Percentiles rank a stretch among this genome's conserved stretches.
Conservation (phyloP, 441 rosid species). For the Euphorbia celastroides region DNA sequence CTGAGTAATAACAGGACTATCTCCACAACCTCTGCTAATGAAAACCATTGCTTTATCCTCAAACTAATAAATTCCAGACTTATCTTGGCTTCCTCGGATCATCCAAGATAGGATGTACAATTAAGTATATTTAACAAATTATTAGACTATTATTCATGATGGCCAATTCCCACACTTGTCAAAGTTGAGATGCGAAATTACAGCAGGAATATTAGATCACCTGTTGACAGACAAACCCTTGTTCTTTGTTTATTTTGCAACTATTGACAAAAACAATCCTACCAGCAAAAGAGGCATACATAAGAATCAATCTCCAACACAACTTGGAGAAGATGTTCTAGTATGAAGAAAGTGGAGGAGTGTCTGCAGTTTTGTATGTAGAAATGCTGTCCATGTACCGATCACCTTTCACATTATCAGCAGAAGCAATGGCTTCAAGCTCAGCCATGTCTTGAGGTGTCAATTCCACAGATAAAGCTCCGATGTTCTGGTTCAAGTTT, state of each 20-base stretch:
- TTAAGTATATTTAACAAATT: no score
- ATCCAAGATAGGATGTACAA: no score
- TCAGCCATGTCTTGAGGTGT: constrained; percentile 47
- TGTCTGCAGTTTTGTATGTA: constrained; percentile 11
- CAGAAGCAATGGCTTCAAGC: constrained; percentile 43
- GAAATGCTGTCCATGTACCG: not conserved
- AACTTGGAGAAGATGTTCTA: no score
- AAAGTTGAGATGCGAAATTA: not conserved
- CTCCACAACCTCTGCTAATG: constrained; percentile 81
- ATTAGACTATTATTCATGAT: no score
- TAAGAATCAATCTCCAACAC: no score
- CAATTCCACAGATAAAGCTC: constrained; percentile 45
- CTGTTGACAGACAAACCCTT: no score
- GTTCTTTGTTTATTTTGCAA: no score
- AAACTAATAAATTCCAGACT: constrained; percentile 61
- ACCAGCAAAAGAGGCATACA: no score
- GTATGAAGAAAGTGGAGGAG: constrained; percentile 20
- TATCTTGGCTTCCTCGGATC: constrained; percentile 84
- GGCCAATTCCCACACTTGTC: not conserved
- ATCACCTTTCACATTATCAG: constrained; percentile 41
- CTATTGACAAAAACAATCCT: no score
- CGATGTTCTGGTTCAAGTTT: constrained; percentile 43
- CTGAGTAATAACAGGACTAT: constrained; percentile 83
- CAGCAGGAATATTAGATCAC: not conserved
- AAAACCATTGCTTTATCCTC: constrained; percentile 64